Conservation (phyloP, 2,329 filamentous ascomycete species). For the Apiospora rasikravindrae region DNA sequence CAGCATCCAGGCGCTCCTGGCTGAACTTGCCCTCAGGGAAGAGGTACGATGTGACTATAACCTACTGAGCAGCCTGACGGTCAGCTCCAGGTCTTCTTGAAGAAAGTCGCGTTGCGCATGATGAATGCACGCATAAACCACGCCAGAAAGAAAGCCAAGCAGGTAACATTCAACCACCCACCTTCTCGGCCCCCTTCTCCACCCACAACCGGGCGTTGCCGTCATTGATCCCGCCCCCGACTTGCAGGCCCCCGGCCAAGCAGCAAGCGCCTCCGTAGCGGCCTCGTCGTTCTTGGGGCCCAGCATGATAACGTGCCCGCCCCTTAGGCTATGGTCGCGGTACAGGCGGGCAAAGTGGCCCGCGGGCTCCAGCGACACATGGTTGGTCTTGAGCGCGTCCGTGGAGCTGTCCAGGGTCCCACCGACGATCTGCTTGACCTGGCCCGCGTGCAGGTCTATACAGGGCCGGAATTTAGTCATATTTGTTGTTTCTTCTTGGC, state of each 20-base stretch:
- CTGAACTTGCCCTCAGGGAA: constrained; percentile 87
- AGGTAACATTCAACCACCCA: constrained; percentile 44
- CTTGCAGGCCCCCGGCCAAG: constrained; percentile 85
- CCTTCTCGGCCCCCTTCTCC: constrained; percentile 86
- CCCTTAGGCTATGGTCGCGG: constrained; percentile 71
- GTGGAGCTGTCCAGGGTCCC: constrained; percentile 79
- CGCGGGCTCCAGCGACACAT: constrained; percentile 83
- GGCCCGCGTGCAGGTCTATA: constrained; percentile 95
- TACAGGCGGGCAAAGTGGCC: constrained; percentile 84
- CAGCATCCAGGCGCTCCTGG: constrained; percentile 72
- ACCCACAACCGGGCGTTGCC: constrained; percentile 87
- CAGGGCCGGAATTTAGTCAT: constrained; percentile 97
- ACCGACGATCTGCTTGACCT: constrained; percentile 98
- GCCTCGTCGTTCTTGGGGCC: constrained; percentile 85
- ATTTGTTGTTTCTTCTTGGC: constrained; percentile 14
- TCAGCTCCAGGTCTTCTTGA: neutral
- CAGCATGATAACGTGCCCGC: constrained; percentile 96
- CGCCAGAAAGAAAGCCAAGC: neutral
- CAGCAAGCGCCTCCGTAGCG: constrained; percentile 74
- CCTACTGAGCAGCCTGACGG: constrained; percentile 57
- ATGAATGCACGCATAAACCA: no score
- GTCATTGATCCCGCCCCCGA: constrained; percentile 93
- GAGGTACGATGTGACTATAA: constrained; percentile 95
- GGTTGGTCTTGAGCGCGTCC: constrained; percentile 82
- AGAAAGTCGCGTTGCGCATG: neutral